Evolutionary conservation across 495 filamentous ascomycete species (phyloP).

Genomic region (Lepidopterella palustris): DNA sequence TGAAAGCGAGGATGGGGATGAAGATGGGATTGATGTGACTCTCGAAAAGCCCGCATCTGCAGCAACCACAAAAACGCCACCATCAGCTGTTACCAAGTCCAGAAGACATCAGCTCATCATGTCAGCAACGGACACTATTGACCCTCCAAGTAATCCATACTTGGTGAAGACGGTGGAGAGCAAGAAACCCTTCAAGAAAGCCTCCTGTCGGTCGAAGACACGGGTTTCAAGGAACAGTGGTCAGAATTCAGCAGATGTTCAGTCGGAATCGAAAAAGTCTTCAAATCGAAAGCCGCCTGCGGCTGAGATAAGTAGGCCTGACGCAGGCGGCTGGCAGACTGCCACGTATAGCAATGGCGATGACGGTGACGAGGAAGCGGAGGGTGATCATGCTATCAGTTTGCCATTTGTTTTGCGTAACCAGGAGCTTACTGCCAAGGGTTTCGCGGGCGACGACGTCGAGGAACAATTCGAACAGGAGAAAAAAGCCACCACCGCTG

Average conservation of each 20-base stretch:
- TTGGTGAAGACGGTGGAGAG: neutral
- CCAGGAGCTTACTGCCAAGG: slow-evolving; percentile 71
- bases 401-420: slow-evolving; percentile 62
- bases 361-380: slow-evolving; percentile 47
- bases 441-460: slow-evolving; percentile 90
- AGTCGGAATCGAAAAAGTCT: slow-evolving; percentile 8
- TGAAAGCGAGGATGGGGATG: slow-evolving; percentile 36
- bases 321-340: slow-evolving; percentile 34
- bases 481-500: slow-evolving; percentile 63
- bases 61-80: neutral
- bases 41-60: neutral
- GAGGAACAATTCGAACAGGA: slow-evolving; percentile 73
- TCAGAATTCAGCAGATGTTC: neutral
- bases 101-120: neutral
- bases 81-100: neutral
- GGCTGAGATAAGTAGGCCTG: slow-evolving; percentile 18
- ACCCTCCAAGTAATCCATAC: neutral
- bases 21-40: slow-evolving; percentile 29
- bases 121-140: neutral
- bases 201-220: slow-evolving; percentile 7
- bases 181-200: slow-evolving; percentile 8
- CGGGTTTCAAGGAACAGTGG: neutral
- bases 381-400: slow-evolving; percentile 36
- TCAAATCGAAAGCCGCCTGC: slow-evolving; percentile 12
- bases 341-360: slow-evolving; percentile 26